Base-by-base conservation (phyloP, 352 stramenopile species). In the Globisporangium spinosum region DNA sequence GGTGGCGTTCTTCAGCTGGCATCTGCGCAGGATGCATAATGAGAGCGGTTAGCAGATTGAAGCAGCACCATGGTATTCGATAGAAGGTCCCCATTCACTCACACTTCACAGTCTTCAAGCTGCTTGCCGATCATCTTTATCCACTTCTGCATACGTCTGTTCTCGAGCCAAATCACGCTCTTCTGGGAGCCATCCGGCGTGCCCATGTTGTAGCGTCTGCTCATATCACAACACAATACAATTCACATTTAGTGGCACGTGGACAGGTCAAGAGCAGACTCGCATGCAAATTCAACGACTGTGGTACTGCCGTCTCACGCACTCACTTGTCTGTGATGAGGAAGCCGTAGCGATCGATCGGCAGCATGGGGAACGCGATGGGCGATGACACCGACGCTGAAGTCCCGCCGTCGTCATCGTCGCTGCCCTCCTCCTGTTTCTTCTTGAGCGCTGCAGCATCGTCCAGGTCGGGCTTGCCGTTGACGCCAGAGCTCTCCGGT, bases 121-220 rank as follows among this genome's bases (percentile, higher is more conserved):
- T 89, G 77, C 53, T 89, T 89, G 63, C 85, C 85, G 47, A 90
- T 91, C 85, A 93, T 93, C 63, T 83, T 80, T 57, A 93, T 74
- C 85, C 85, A 93, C 65, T 93, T 93, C 51, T 91, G 78, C 29
- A 80, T 90, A 38, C 85, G 80, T 4, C 77, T 81, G 66, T 93
- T 93, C 73, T 93, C 85, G 7, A 93, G 78, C 85, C 85, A 93
- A 17, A 88, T 69, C 0, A 73, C 71, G 13, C 78, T 68, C 54
- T 81, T 82, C 29, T 82, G 74, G 0, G 67, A 60, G 12, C 34
- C 54, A 27, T 62, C 47, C 1, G 32, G 49, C 6, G 75, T 59
- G 3, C 72, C 62, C 40, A 78, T 74, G 51, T 80, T 81, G 62
- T 76, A 87, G 68, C 81, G 79, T 57, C 81, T 88, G 59, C 9